Evolutionary conservation across 1,284 basidiomycete species (phyloP).

Genomic region (Microbotryum lychnidis-dioicae): DNA sequence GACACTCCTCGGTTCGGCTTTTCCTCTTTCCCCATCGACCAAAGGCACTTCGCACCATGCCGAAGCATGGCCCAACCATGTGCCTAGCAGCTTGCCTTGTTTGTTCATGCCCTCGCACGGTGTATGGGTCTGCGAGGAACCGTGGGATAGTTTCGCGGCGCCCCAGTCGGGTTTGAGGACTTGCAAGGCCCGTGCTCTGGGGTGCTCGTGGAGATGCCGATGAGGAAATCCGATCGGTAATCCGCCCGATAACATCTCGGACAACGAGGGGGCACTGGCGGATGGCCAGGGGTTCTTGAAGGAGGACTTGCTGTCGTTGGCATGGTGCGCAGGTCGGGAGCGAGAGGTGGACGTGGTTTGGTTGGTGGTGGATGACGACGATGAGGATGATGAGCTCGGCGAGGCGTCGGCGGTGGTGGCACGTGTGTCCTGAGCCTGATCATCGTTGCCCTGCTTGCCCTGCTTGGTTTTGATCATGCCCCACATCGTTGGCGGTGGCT

Average conservation of each 20-base stretch:
- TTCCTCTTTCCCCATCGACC: background rate
- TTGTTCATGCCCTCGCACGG: background rate
- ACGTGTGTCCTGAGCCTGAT: too few relatives aligned
- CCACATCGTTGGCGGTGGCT: too few relatives aligned
- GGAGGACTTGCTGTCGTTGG: slow-evolving; percentile 18
- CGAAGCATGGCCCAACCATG: slow-evolving; percentile 34
- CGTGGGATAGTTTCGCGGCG: background rate
- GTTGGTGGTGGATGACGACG: background rate
- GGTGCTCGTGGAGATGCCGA: slow-evolving; percentile 16
- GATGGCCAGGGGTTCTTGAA: slow-evolving; percentile 35
- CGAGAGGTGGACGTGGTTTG: background rate
- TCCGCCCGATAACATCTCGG: slow-evolving; percentile 25
- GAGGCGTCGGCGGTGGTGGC: too few relatives aligned
- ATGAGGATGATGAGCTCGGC: background rate
- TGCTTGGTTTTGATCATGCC: too few relatives aligned
- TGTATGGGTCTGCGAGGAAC: slow-evolving; percentile 1
- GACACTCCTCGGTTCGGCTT: slow-evolving; percentile 4
- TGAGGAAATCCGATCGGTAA: slow-evolving; percentile 24
- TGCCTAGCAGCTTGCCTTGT: slow-evolving; percentile 26
- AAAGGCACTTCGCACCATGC: slow-evolving; percentile 25
- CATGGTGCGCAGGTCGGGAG: slow-evolving; percentile 21
- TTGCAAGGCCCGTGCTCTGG: slow-evolving; percentile 21
- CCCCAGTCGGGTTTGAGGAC: slow-evolving; percentile 27
- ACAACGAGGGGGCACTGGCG: slow-evolving; percentile 19
- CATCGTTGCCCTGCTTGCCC: too few relatives aligned